phyloP scores from a whole-genome alignment of 2,329 filamentous ascomycete genomes.

The Fusarium domesticum region DNA sequence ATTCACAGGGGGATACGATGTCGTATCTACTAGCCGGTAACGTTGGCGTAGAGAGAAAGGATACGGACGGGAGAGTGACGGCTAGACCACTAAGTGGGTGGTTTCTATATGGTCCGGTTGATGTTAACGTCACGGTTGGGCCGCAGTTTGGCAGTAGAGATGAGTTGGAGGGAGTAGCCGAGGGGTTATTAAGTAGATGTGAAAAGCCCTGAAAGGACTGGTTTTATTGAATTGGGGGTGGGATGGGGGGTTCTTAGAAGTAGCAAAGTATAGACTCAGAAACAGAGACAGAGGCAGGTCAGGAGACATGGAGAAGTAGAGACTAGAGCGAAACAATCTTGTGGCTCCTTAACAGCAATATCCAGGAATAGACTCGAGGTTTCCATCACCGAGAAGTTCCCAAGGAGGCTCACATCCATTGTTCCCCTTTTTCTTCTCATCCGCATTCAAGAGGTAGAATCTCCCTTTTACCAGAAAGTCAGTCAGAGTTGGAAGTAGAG shows the following conservation, averaged over 20 bases:
- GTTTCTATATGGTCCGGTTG: conserved; percentile 40
- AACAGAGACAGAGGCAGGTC: not conserved
- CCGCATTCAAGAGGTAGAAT: conserved; percentile 17
- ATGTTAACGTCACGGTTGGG: conserved; percentile 21
- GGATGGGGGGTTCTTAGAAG: no score
- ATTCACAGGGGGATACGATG: conserved; percentile 30
- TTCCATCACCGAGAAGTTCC: conserved; percentile 10
- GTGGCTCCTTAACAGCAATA: conserved; percentile 19
- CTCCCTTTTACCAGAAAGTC: not conserved
- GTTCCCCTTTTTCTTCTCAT: conserved; percentile 4
- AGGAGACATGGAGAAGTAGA: not conserved
- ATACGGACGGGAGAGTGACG: conserved; percentile 22
- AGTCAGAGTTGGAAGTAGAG: not conserved
- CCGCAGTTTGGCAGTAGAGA: conserved; percentile 17
- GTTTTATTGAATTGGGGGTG: conserved; percentile 2
- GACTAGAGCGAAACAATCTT: not conserved
- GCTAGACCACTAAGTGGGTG: conserved; percentile 39
- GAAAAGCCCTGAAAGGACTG: not conserved
- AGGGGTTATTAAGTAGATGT: not conserved
- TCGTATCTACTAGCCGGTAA: conserved; percentile 40
- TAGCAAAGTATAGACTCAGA: not conserved
- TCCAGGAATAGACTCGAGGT: conserved; percentile 5
- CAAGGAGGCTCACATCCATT: conserved; percentile 17
- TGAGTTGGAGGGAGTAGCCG: conserved; percentile 23
- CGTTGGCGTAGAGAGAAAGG: conserved; percentile 33